Evolutionary conservation across 2,329 filamentous ascomycete species (phyloP), one percentile per base, ranked within the genome.

Genomic region (Pseudocercospora eumusae): DNA sequence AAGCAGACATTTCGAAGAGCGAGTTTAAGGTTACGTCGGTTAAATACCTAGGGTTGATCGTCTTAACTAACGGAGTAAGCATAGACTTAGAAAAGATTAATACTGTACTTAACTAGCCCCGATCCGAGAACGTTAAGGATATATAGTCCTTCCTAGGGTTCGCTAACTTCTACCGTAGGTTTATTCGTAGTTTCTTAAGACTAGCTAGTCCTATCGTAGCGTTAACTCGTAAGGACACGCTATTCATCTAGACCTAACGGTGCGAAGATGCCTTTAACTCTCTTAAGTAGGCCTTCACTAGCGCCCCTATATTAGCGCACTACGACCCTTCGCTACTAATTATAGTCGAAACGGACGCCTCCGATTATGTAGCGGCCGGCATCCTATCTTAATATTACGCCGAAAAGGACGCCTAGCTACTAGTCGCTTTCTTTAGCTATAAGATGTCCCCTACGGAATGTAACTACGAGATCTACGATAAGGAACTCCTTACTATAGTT

Each of bases 11-110:
- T 11, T 59, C 58, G 42, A 68, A 67, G 50, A 65, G 49, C 33
- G 27, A 50, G 2, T 68, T 69, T 53, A 60, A 4, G 11, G 66
- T 31, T 6, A 31, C 8, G 2, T 31, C 9, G 33, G 56, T 68
- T 31, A 44, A 64, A 20, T 70, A 64, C 59, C 45, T 69, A 56
- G 58, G 61, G 1, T 66, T 57, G 47, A 53, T 68, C 5, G 42
- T 68, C 3, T 25, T 20, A 4, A 31, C n/a, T n/a, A n/a, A n/a
- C n/a, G n/a, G n/a, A n/a, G n/a, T n/a, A n/a, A n/a, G n/a, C n/a
- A n/a, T n/a, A n/a, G n/a, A n/a, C n/a, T n/a, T n/a, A n/a, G 20
- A 25, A 3, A 58, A 50, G 44, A 23, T 58, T 4, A 3, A 44
- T n/a, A 49, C 25, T 27, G 45, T 58, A 31, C 20, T n/a, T 4